Percentiles rank a stretch among this genome's conserved stretches.
Evolutionary conservation across 176 grass and related monocot species (phyloP).

Genomic region (Bothriochloa decipiens): DNA sequence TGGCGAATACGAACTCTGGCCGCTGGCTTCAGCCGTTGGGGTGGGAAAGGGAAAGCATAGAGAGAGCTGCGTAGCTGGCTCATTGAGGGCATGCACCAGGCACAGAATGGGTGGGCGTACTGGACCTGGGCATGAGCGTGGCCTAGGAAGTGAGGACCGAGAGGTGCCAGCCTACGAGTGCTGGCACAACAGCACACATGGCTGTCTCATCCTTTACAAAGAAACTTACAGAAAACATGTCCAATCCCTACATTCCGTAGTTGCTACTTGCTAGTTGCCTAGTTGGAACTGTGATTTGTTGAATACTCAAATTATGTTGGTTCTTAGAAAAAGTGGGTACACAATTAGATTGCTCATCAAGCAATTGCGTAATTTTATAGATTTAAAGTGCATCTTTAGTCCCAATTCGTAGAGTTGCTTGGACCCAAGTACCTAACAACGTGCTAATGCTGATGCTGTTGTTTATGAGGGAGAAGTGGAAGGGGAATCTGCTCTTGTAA

Average conservation of each 20-base stretch:
- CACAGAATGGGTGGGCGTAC: too few species aligned
- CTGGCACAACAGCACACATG: neutral
- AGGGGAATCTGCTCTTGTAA: neutral
- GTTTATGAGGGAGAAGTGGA: neutral
- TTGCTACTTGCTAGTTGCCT: too few species aligned
- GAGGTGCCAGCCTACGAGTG: neutral
- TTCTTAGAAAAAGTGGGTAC: neutral
- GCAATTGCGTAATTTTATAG: neutral
- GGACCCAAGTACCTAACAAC: neutral
- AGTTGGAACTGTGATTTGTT: neutral
- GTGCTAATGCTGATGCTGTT: neutral
- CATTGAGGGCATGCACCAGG: neutral
- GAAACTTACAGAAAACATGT: neutral
- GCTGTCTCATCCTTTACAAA: neutral
- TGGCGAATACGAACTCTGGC: neutral
- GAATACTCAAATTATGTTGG: neutral
- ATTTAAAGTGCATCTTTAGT: neutral
- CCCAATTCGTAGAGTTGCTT: neutral
- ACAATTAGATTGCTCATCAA: neutral
- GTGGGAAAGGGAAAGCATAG: neutral
- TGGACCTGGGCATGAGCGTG: neutral
- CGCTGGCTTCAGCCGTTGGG: neutral
- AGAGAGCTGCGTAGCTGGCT: neutral
- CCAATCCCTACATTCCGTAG: too few species aligned
- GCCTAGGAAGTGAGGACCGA: neutral